Percentiles rank a stretch among this genome's conserved stretches.
phyloP scores from a whole-genome alignment of 192 early-diverging fungal genomes.

The Spinellus fusiger region DNA sequence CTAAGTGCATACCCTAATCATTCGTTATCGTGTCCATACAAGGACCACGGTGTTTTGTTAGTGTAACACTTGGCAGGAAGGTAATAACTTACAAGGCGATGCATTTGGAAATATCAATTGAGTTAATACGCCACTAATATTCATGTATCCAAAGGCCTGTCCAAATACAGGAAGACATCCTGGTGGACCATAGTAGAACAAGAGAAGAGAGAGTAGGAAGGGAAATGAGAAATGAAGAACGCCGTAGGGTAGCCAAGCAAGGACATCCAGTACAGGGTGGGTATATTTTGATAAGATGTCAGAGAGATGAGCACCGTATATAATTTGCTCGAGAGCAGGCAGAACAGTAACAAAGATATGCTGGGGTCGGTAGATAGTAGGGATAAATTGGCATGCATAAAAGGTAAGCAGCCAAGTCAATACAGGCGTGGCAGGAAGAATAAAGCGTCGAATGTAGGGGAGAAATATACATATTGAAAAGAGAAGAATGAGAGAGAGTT shows the following conservation, averaged over 20 bases:
- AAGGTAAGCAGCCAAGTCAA: constrained; percentile 47
- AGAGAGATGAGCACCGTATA: constrained; percentile 58
- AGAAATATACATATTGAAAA: background rate
- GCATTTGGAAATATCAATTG: constrained; percentile 60
- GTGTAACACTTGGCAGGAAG: background rate
- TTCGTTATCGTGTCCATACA: background rate
- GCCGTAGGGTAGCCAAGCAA: constrained; percentile 67
- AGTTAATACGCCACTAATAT: constrained; percentile 57
- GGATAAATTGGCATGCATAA: constrained; percentile 48
- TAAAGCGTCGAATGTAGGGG: constrained; percentile 42
- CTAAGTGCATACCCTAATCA: constrained; percentile 58
- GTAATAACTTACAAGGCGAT: constrained; percentile 53
- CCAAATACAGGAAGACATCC: constrained; percentile 47
- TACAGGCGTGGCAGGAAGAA: constrained; percentile 43
- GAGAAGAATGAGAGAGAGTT: no score
- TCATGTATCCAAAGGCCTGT: constrained; percentile 58
- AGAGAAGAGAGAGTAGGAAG: constrained; percentile 38
- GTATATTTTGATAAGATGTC: constrained; percentile 46
- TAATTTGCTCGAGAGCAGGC: constrained; percentile 56
- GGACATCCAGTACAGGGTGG: constrained; percentile 44
- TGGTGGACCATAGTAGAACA: constrained; percentile 44
- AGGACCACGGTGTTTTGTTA: background rate
- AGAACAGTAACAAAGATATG: constrained; percentile 57
- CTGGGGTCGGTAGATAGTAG: constrained; percentile 39
- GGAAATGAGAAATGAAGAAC: constrained; percentile 61